Base-by-base conservation (phyloP, 305 asterid genomes). In the Fraxinus paxiana region DNA sequence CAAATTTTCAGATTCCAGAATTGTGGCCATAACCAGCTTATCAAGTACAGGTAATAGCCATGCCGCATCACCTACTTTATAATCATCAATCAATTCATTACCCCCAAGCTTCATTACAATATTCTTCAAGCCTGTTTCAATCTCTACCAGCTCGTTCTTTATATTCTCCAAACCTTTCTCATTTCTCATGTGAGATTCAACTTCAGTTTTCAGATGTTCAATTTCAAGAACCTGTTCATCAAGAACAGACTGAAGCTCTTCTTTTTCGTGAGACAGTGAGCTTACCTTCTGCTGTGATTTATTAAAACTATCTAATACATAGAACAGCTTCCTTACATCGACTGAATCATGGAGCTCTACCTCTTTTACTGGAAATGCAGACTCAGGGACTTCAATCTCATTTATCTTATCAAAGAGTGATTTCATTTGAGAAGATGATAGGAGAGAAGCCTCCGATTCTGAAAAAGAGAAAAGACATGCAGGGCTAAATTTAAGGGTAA, bases 91-190 rank as follows among this genome's bases (percentile, higher is more conserved):
- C 84, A 81, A 80, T 79, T 93, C 96, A 83, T 85, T 87, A 41
- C 92, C 96, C 46, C 96, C 97, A 69, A 93, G 85, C 84, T 89
- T 94, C 84, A 79, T 88, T 72, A 91, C 86, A 86, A 94, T 86
- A 79, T 82, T 86, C 83, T 87, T 85, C 69, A 96, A 84, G 80
- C 96, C 93, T 20, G 88, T 83, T 82, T 88, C 91, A 73, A 90
- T 82, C 81, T 92, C 92, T 75, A 85, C 77, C 81, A 91, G 82
- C 79, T 87, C 92, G 79, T 86, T 86, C 86, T 80, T 79, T 88
- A 87, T 82, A 80, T 75, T 89, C 83, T 86, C 89, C 8, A 82
- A 84, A 81, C 86, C 90, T 81, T 83, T 85, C 86, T 85, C 85
- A 31, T 84, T 82, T 33, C 78, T 82, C 73, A 63, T 26, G 51